Evolutionary conservation across 139 green algal species (phyloP).

Genomic region (Chlorella sp.): DNA sequence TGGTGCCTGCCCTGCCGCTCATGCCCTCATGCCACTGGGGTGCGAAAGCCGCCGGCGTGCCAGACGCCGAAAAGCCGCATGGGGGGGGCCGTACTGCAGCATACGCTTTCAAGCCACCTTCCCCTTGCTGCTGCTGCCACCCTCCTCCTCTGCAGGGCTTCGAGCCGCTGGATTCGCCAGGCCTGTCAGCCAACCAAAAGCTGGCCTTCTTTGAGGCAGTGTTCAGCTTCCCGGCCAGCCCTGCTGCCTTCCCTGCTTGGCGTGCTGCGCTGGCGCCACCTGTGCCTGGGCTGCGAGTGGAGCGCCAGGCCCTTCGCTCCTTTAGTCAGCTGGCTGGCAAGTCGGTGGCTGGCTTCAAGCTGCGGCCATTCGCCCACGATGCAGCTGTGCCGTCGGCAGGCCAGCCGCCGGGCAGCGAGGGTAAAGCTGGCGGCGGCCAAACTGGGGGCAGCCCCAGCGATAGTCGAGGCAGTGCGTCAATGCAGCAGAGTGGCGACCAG

Average conservation of each 20-base stretch:
- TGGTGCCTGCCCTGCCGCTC: too few relatives aligned
- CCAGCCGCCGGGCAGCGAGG: too few relatives aligned
- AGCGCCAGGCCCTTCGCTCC: background rate
- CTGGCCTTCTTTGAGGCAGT: conserved; percentile 5
- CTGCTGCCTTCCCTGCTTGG: background rate
- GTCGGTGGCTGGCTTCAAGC: conserved; percentile 22
- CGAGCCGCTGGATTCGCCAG: conserved; percentile 12
- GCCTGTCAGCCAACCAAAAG: background rate
- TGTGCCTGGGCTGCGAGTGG: background rate
- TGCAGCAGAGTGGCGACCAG: background rate
- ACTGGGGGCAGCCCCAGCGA: too few relatives aligned
- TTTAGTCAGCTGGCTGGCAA: conserved; percentile 1
- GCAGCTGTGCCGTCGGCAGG: too few relatives aligned
- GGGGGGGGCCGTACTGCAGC: too few relatives aligned
- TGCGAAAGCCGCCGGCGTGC: too few relatives aligned
- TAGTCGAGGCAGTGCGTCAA: background rate
- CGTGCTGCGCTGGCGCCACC: background rate
- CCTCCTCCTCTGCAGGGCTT: conserved; percentile 18
- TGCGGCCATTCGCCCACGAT: background rate
- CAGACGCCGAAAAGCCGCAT: too few relatives aligned
- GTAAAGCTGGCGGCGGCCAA: too few relatives aligned
- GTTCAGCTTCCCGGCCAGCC: background rate
- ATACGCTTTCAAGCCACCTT: too few relatives aligned
- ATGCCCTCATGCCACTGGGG: too few relatives aligned
- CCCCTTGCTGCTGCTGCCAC: too few relatives aligned